Percentiles rank a stretch among this genome's conserved stretches.
These are phyloP conservation scores for Terana coerulea DNA, from an alignment of 768 basidiomycete species.

Conservation along the genomic window DNA sequence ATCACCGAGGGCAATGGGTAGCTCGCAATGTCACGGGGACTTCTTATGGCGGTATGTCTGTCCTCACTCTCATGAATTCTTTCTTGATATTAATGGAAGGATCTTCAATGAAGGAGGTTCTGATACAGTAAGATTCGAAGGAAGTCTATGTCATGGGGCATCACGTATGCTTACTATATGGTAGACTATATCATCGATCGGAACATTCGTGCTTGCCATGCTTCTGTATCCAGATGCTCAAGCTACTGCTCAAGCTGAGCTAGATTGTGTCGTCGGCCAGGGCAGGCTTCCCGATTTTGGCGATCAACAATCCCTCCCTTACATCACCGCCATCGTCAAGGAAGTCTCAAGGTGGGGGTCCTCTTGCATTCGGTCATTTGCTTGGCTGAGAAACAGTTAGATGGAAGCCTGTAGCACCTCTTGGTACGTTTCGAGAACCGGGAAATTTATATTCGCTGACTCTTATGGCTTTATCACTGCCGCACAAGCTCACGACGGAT, in stretches of 20 bases:
- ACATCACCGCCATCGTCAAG: constrained; percentile 22
- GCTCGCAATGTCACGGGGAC: no score
- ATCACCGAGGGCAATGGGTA: no score
- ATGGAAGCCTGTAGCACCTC: constrained; percentile 18
- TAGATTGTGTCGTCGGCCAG: constrained; percentile 21
- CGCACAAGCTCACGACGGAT: constrained; percentile 25
- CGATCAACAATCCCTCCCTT: constrained; percentile 22
- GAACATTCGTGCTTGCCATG: background rate
- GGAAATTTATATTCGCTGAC: no score
- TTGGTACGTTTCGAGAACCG: constrained; percentile 19
- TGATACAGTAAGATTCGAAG: no score
- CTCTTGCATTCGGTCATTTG: no score
- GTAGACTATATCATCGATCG: constrained; percentile 24
- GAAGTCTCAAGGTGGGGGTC: constrained; percentile 5
- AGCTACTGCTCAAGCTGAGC: constrained; percentile 23
- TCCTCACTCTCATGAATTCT: no score
- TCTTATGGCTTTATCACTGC: no score
- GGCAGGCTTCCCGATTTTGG: constrained; percentile 25
- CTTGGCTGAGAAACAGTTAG: background rate
- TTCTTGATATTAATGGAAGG: no score
- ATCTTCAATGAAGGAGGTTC: no score
- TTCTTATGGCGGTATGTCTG: no score
- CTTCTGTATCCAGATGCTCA: constrained; percentile 13
- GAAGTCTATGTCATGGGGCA: no score
- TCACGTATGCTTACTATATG: no score